Base-by-base conservation (phyloP, 257 asterid genomes). In the Plantago ovata region DNA sequence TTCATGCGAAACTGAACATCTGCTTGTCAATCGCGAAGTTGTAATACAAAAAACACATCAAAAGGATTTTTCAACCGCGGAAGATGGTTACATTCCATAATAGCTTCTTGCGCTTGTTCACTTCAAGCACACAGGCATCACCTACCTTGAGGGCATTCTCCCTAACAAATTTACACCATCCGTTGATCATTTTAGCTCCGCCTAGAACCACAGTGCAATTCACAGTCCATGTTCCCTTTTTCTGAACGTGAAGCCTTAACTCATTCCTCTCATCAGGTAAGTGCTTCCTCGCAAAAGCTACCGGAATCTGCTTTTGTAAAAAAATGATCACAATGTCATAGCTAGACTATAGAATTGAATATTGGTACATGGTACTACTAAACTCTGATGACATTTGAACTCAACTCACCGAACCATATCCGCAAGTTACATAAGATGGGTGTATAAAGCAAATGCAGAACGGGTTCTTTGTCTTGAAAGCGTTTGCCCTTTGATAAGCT, bases 81-180 rank as follows among this genome's bases (percentile, higher is more conserved):
- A 19, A 56, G 4, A 56, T 56, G 47, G 33, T 33, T 12, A 53
- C 24, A 33, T 53, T 33, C 59, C 44, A 53, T 53, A 24, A 32
- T 20, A n/a, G 19, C 43, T 9, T 39, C 9, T 59, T 12, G 21
- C 32, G 16, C 2, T 24, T 14, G 2, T 32, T 40, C 36, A 51
- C 43, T 66, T 66, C 73, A 43, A 72, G 66, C 4, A 56, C 65
- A 20, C 69, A 65, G 13, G 15, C 49, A 32, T 71, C 68, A 0
- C 72, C 76, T n/a, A n/a, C n/a, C n/a, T n/a, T n/a, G n/a, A n/a
- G n/a, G n/a, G n/a, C n/a, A n/a, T n/a, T n/a, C n/a, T 1, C 40
- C 3, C 7, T 36, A 20, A 56, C 66, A 20, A 71, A 61, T 46
- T 60, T 16, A 56, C 16, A 60, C 76, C 65, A 71, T 4, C 69